These are phyloP conservation scores for Naganishia albida DNA, from an alignment of 1,284 basidiomycete species.

Conservation along the genomic window DNA sequence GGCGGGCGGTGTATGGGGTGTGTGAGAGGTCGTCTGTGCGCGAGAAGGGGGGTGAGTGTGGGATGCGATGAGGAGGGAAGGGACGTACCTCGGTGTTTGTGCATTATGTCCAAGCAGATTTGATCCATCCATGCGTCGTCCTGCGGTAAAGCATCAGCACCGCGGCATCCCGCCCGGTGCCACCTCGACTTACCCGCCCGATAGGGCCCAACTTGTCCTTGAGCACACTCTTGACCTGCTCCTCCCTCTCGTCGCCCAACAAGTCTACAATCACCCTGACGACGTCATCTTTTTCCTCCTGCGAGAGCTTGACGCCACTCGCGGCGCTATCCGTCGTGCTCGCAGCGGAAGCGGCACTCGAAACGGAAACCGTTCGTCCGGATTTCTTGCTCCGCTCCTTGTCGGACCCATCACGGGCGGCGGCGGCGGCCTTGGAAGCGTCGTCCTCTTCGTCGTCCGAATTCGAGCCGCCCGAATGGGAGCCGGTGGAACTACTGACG, in stretches of 20 bases:
- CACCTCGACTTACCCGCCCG: constrained; percentile 61
- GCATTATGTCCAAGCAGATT: constrained; percentile 54
- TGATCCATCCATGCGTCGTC: constrained; percentile 53
- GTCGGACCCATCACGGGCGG: neutral
- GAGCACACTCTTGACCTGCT: constrained; percentile 73
- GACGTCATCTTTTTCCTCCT: constrained; percentile 55
- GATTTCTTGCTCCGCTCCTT: neutral
- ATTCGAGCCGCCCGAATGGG: constrained; percentile 13
- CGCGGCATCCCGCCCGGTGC: neutral
- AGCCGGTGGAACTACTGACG: constrained; percentile 12
- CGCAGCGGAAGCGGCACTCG: constrained; percentile 4
- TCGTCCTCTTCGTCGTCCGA: constrained; percentile 10
- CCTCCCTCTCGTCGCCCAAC: constrained; percentile 78
- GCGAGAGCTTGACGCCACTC: neutral
- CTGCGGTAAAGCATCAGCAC: constrained; percentile 35
- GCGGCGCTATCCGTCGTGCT: constrained; percentile 1
- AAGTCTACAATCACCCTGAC: constrained; percentile 69
- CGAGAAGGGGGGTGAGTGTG: no score
- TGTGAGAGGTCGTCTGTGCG: constrained; percentile 51
- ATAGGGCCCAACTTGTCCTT: constrained; percentile 70
- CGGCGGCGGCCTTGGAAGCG: neutral
- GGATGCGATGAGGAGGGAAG: neutral
- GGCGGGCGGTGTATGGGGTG: constrained; percentile 47
- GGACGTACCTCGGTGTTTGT: constrained; percentile 58
- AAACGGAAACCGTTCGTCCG: constrained; percentile 7